These are phyloP conservation scores for Bisporella sp. DNA, from an alignment of 2,329 filamentous ascomycete genomes.

Conservation along the genomic window DNA sequence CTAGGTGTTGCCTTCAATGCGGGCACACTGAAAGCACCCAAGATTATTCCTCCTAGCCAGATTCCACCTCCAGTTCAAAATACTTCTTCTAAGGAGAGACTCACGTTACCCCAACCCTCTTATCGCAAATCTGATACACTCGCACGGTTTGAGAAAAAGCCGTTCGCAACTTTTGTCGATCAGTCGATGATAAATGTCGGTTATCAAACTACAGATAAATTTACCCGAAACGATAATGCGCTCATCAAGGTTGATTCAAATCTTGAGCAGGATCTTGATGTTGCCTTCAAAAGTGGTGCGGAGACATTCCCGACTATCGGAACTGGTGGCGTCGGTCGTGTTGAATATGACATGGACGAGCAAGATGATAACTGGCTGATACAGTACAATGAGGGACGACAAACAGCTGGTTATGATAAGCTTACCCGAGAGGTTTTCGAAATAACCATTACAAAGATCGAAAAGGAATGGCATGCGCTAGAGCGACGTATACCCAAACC, in stretches of 20 bases:
- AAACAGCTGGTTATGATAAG: constrained; percentile 64
- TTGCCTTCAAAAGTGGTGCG: constrained; percentile 45
- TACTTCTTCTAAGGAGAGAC: constrained; percentile 71
- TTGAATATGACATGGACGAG: constrained; percentile 99
- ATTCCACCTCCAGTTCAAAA: constrained; percentile 60
- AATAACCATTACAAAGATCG: constrained; percentile 96
- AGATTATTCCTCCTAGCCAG: constrained; percentile 35
- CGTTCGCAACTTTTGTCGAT: constrained; percentile 85
- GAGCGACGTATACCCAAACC: constrained; percentile 97
- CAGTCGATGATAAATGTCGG: constrained; percentile 94
- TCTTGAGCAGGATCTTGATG: constrained; percentile 51
- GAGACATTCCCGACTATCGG: constrained; percentile 45
- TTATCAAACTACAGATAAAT: constrained; percentile 92
- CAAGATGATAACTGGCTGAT: constrained; percentile 97
- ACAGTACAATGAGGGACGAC: constrained; percentile 71
- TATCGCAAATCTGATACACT: constrained; percentile 77
- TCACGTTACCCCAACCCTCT: constrained; percentile 70
- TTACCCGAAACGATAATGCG: constrained; percentile 66
- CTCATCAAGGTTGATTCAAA: constrained; percentile 60
- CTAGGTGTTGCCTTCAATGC: constrained; percentile 13
- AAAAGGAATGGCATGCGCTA: constrained; percentile 95
- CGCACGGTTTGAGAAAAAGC: constrained; percentile 74
- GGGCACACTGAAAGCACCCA: constrained; percentile 45
- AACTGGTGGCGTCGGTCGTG: constrained; percentile 59
- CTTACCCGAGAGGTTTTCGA: constrained; percentile 95